A percentile compares a stretch with the other conserved stretches of the same genome.
Conservation (phyloP, 208 protist genomes). For the Trypanosoma platydactyli region DNA sequence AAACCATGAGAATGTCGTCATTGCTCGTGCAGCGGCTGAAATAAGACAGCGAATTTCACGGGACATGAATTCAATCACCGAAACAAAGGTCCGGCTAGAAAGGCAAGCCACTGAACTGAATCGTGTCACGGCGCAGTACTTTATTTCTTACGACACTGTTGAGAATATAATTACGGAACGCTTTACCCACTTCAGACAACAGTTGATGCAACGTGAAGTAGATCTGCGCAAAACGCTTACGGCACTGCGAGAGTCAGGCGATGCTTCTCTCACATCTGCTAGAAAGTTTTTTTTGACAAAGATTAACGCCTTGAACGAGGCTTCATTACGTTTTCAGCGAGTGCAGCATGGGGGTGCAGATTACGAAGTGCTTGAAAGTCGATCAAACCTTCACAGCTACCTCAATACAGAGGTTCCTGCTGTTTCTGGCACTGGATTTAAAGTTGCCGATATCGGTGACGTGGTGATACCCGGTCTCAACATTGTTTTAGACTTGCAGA, state of each 20-base stretch:
- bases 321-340: conserved; percentile 41
- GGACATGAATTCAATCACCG: conserved; percentile 45
- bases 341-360: conserved; percentile 63
- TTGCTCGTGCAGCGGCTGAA: conserved; percentile 50
- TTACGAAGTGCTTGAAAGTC: conserved; percentile 62
- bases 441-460: conserved; percentile 48
- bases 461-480: conserved; percentile 47
- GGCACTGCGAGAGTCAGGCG: conserved; percentile 59
- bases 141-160: conserved; percentile 64
- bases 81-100: conserved; percentile 52
- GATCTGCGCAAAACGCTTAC: conserved; percentile 56
- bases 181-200: conserved; percentile 66
- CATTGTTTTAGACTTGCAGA: conserved; percentile 53
- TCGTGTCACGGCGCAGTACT: conserved; percentile 54
- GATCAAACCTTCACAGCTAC: conserved; percentile 35
- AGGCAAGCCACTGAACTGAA: conserved; percentile 68
- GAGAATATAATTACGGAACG: conserved; percentile 71
- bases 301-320: conserved; percentile 59
- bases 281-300: conserved; percentile 49
- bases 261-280: conserved; percentile 45
- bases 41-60: conserved; percentile 56
- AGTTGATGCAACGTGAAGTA: conserved; percentile 69
- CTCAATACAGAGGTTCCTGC: conserved; percentile 39
- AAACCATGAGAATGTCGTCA: conserved; percentile 52
- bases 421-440: conserved; percentile 63